These are phyloP conservation scores for Ustilago lituana DNA, from an alignment of 1,284 basidiomycete genomes.

Conservation along the genomic window DNA sequence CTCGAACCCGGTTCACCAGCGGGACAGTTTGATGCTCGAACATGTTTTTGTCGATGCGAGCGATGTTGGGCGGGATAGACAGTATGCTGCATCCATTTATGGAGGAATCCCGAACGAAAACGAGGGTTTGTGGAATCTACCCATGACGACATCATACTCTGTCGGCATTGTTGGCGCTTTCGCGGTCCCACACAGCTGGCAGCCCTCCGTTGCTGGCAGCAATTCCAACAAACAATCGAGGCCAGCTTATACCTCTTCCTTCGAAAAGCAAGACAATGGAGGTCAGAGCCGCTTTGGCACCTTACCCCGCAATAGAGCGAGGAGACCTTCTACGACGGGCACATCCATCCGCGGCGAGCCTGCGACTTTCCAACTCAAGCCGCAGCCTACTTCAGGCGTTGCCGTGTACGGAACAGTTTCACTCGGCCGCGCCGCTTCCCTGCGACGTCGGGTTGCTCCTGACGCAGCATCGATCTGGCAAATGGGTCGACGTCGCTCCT, in stretches of 20 bases:
- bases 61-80: background rate
- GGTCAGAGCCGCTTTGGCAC: slow-evolving; percentile 7
- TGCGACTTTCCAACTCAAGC: slow-evolving; percentile 9
- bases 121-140: slow-evolving; percentile 1
- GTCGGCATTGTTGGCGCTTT: no score
- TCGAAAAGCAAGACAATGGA: no score
- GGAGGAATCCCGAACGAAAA: background rate
- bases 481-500: slow-evolving; percentile 34
- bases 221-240: background rate
- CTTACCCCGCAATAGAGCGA: slow-evolving; percentile 4
- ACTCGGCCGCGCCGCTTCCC: slow-evolving; percentile 10
- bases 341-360: slow-evolving; percentile 19
- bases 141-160: background rate
- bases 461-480: slow-evolving; percentile 24
- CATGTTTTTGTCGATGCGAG: slow-evolving; percentile 35
- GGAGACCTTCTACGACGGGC: slow-evolving; percentile 16
- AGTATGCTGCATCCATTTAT: slow-evolving; percentile 5
- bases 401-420: slow-evolving; percentile 15
- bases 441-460: background rate
- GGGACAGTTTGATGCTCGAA: slow-evolving; percentile 22
- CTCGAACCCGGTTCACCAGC: slow-evolving; percentile 4
- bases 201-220: slow-evolving; percentile 1
- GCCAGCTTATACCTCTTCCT: background rate
- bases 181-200: background rate
- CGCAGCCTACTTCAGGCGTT: no score